Conservation (phyloP, 441 rosid genomes). For the Eutrema salsugineum region DNA sequence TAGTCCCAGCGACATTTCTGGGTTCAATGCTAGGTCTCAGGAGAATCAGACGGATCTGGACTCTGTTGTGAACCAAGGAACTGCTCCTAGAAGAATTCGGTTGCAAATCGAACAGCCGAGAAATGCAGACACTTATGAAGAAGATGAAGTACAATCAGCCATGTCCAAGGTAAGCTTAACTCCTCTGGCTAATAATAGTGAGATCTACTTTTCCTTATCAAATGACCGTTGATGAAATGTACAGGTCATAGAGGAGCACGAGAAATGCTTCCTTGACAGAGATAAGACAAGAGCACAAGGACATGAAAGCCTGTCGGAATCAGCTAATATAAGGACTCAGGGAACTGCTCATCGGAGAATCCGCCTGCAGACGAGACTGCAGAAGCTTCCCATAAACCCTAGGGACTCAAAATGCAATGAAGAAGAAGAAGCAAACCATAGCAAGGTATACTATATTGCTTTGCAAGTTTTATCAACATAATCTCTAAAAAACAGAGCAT, state of each 20-base stretch:
- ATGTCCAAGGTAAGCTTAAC: constrained; percentile 43
- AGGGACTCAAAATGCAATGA: constrained; percentile 9
- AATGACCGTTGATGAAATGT: constrained; percentile 12
- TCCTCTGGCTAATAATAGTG: neutral
- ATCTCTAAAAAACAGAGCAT: neutral
- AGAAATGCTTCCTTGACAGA: constrained; percentile 20
- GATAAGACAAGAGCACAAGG: constrained; percentile 44
- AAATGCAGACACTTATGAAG: constrained; percentile 20
- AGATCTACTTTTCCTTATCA: neutral
- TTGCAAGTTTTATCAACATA: neutral
- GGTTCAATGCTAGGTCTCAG: constrained; percentile 51
- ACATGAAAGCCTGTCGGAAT: constrained; percentile 25
- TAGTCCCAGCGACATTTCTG: constrained; percentile 34
- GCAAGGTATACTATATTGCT: constrained; percentile 39
- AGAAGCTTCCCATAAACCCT: neutral
- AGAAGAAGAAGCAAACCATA: constrained; percentile 33
- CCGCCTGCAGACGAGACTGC: constrained; percentile 31
- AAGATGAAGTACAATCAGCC: constrained; percentile 52
- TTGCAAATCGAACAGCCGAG: constrained; percentile 30
- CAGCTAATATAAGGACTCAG: constrained; percentile 30
- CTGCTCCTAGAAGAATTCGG: constrained; percentile 73
- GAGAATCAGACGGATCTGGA: constrained; percentile 39
- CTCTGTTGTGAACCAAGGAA: constrained; percentile 48
- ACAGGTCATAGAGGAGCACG: constrained; percentile 19
- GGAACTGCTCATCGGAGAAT: constrained; percentile 65